phyloP scores from a whole-genome alignment of 371 early-diverging fungal genomes.

The Rhizopus arrhizus region DNA sequence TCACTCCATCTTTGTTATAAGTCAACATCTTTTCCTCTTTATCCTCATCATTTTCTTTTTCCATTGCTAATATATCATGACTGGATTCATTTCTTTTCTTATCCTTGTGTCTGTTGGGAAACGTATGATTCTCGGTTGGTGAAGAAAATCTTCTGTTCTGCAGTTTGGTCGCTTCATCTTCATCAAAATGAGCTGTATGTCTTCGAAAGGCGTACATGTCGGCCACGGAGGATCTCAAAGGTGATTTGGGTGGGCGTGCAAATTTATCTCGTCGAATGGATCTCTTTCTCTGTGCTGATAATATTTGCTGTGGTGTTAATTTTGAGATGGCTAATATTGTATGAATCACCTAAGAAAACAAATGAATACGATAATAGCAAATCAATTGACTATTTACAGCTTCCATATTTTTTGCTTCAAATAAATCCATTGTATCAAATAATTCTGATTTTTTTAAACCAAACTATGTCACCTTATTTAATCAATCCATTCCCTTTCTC shows the following conservation, averaged over 20 bases:
- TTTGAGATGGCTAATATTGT: constrained; percentile 40
- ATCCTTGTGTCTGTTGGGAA: constrained; percentile 25
- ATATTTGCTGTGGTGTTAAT: constrained; percentile 27
- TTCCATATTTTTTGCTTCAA: constrained; percentile 85
- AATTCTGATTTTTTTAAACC: constrained; percentile 76
- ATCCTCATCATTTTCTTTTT: constrained; percentile 7
- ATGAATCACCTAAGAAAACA: constrained; percentile 31
- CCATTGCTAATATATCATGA: constrained; percentile 12
- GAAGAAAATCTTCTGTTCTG: background rate
- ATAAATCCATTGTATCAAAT: constrained; percentile 90
- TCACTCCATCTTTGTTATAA: constrained; percentile 30
- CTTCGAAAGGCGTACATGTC: constrained; percentile 21
- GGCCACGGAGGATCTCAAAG: constrained; percentile 35
- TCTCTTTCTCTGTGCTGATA: constrained; percentile 9
- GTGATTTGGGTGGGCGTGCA: constrained; percentile 39
- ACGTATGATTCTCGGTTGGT: constrained; percentile 20
- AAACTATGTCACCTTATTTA: constrained; percentile 35
- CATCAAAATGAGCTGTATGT: background rate
- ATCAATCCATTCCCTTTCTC: constrained; percentile 2
- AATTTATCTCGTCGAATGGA: constrained; percentile 18
- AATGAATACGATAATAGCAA: background rate
- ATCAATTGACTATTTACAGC: constrained; percentile 50
- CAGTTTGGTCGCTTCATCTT: background rate
- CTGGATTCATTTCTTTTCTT: constrained; percentile 14
- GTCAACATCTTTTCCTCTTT: constrained; percentile 23